These are phyloP conservation scores for Dictyostelium capitatum DNA, from an alignment of 78 protist genomes.

Conservation along the genomic window DNA sequence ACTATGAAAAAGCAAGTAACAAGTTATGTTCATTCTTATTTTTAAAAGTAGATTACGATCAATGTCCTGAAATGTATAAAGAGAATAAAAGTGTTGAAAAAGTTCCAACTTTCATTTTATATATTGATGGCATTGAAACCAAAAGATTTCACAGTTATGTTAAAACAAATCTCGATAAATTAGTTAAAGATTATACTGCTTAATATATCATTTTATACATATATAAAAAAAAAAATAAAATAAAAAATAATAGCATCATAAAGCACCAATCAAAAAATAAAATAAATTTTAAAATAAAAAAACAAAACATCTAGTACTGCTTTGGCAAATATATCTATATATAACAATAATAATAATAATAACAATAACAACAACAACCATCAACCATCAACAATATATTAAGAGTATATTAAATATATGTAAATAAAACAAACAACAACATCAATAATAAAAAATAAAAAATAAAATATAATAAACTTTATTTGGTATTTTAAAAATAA, in stretches of 20 bases:
- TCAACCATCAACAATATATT: too few relatives aligned
- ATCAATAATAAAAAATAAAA: too few relatives aligned
- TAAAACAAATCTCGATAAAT: conserved; percentile 10
- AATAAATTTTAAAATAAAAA: too few relatives aligned
- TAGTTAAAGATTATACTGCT: conserved; percentile 1
- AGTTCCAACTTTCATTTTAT: conserved; percentile 1
- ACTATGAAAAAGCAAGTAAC: conserved; percentile 4
- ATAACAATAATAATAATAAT: too few relatives aligned
- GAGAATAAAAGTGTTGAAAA: conserved; percentile 14
- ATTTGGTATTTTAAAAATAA: too few relatives aligned
- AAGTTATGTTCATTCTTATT: conserved; percentile 7
- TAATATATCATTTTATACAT: not conserved
- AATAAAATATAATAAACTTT: too few relatives aligned
- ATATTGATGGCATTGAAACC: conserved; percentile 13
- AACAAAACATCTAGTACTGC: too few relatives aligned
- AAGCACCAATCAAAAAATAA: too few relatives aligned
- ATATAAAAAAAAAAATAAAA: not conserved
- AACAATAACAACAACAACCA: too few relatives aligned
- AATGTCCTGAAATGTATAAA: conserved; percentile 5
- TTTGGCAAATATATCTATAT: too few relatives aligned
- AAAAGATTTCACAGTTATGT: conserved; percentile 4
- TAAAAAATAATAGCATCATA: not conserved
- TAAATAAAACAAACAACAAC: too few relatives aligned
- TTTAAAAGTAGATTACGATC: conserved; percentile 11
- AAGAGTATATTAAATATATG: too few relatives aligned